These are phyloP conservation scores for Suillus tomentosus DNA, from an alignment of 768 basidiomycete species.

Conservation along the genomic window DNA sequence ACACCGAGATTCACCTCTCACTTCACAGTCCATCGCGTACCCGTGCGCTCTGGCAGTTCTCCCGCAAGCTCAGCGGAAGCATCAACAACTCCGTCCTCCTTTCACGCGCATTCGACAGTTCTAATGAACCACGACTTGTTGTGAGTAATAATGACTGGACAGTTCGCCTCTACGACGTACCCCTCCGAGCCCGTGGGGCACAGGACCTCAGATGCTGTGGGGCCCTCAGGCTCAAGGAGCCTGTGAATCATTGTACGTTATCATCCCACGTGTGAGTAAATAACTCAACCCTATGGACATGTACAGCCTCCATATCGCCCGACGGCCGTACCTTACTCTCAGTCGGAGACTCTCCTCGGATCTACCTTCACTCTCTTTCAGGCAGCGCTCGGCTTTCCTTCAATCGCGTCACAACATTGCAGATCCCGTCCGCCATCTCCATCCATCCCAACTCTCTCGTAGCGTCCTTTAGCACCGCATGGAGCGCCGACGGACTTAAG, in stretches of 20 bases:
- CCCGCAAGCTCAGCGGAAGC: slow-evolving; percentile 56
- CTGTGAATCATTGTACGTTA: slow-evolving; percentile 79
- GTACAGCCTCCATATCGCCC: slow-evolving; percentile 82
- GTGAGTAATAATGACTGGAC: slow-evolving; percentile 87
- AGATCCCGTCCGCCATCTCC: slow-evolving; percentile 58
- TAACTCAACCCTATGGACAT: slow-evolving; percentile 16
- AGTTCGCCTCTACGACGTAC: slow-evolving; percentile 79
- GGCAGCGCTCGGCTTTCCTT: slow-evolving; percentile 66
- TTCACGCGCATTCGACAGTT: slow-evolving; percentile 60
- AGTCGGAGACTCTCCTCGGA: slow-evolving; percentile 88
- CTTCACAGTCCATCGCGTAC: slow-evolving; percentile 35
- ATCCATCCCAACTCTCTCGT: slow-evolving; percentile 47
- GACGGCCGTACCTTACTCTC: slow-evolving; percentile 85
- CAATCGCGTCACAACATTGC: slow-evolving; percentile 65
- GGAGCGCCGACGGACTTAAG: slow-evolving; percentile 72
- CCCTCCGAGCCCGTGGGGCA: slow-evolving; percentile 46
- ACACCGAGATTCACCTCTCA: slow-evolving; percentile 71
- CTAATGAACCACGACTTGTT: slow-evolving; percentile 72
- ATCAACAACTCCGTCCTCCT: slow-evolving; percentile 82
- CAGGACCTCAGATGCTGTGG: slow-evolving; percentile 52
- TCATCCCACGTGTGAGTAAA: slow-evolving; percentile 7
- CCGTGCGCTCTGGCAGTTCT: slow-evolving; percentile 52
- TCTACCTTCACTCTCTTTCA: slow-evolving; percentile 78
- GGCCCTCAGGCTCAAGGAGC: slow-evolving; percentile 58
- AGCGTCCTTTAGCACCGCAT: slow-evolving; percentile 81